Base-by-base conservation (phyloP, 2,329 filamentous ascomycete genomes). In the Fusarium keratoplasticum region DNA sequence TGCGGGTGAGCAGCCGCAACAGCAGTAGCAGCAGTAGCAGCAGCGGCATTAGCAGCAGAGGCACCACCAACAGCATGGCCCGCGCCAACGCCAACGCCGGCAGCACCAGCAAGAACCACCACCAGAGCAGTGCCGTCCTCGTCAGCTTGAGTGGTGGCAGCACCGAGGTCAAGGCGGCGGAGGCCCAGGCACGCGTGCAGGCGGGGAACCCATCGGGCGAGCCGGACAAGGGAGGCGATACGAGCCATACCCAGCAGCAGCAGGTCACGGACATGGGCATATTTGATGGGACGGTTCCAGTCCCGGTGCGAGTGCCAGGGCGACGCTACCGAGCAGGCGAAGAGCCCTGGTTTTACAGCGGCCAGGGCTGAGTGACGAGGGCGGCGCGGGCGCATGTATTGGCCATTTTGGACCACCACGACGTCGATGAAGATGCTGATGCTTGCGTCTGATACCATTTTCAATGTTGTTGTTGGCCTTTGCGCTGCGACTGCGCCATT, bases 231-330 rank as follows among this genome's bases (percentile, higher is more conserved):
- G 66, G 60, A 64, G 42, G 66, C 54, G 61, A 73, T 70, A 76
- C 70, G 70, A 76, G 67, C 59, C 64, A 73, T 50, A 27, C 33
- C 64, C 71, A 61, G 35, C 66, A 69, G 22, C 55, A 71, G 57
- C 20, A 59, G 60, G 65, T 55, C 68, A 66, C 61, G 57, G 70
- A 71, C 68, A 71, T 78, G 74, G 63, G 67, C 64, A 83, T 87
- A 13, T 94, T 94, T 79, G 79, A 85, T 33, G 85, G 82, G 11
- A 82, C 81, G 9, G 81, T 94, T 35, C 91, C 91, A 38, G 85
- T 93, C 22, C 93, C 93, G 1, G 92, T 94, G 85, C 79, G 86
- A 76, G 82, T 87, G 70, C 92, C 93, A 14, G 89, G 88, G 18
- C 82, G 84, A 61, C 77, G 75, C 64, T 91, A 91, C 77, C 83